Evolutionary conservation across 148 eudicot genomes (phyloP), one percentile per base, ranked within the genome.

Genomic region (Mesembryanthemum crystallinum): DNA sequence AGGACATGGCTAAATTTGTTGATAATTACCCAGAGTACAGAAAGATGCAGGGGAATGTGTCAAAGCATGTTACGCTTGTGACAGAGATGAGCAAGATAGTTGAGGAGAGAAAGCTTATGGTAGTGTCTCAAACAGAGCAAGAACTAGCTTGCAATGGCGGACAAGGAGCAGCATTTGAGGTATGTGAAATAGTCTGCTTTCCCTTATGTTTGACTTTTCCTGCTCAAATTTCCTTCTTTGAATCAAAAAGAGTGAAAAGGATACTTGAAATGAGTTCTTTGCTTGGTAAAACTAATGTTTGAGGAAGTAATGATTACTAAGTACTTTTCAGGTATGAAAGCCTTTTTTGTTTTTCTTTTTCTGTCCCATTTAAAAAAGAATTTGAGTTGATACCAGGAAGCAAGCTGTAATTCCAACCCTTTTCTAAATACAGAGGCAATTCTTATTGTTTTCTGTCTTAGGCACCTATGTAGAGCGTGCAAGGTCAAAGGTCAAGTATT

Each of bases 1-100:
- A 94, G 84, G 98, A 94, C 86, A 94, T 94, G 98, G 96, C 98
- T 70, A 94, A 89, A 86, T 94, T 94, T 86, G 98, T 94, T 84
- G 97, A 94, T 84, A 94, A 94, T 81, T 94, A 94, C 68, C 98
- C 98, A 4, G 97, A 94, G 79, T 94, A 90, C 79, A 85, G 91
- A 84, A 92, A 87, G 85, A 92, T 87, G 96, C 98, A 94, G 37
- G 98, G 98, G 32, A 94, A 94, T 85, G 97, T 94, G 71, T 94
- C 98, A 33, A 94, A 94, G 90, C 97, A 94, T 79, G 98, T 94
- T 69, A 90, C 93, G 71, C 67, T 94, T 85, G 98, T 94, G 39
- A 89, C 97, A 58, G 98, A 94, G 85, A 94, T 94, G 98, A 94
- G 98, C 83, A 92, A 90, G 84, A 92, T 92, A 78, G 98, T 94